Conservation (phyloP, 441 rosid genomes). For the Erodium chrysanthum region DNA sequence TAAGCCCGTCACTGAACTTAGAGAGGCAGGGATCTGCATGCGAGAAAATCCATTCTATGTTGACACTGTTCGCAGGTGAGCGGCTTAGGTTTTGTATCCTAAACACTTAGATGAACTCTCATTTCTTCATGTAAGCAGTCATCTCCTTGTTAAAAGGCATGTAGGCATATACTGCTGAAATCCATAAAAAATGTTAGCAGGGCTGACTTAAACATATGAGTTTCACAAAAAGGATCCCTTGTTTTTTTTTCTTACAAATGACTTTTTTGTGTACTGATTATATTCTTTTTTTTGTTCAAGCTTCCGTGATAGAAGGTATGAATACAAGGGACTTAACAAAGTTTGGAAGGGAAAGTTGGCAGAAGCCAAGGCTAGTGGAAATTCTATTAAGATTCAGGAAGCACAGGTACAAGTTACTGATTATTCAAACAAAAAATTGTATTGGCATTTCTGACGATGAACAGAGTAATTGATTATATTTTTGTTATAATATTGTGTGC, state of each 20-base stretch:
- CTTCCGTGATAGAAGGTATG: slow-evolving; percentile 98
- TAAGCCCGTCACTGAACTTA: slow-evolving; percentile 89
- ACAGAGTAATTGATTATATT: slow-evolving; percentile 17
- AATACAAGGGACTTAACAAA: slow-evolving; percentile 95
- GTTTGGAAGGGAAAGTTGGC: slow-evolving; percentile 96
- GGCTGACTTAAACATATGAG: slow-evolving; percentile 9
- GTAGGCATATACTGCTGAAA: slow-evolving; percentile 11
- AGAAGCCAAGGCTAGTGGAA: slow-evolving; percentile 95
- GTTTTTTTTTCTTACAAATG: neutral
- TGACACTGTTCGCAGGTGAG: slow-evolving; percentile 95
- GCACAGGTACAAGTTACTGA: slow-evolving; percentile 55
- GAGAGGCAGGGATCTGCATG: slow-evolving; percentile 99
- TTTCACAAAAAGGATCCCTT: neutral
- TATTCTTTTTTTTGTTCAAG: slow-evolving; percentile 36
- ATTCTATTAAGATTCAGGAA: slow-evolving; percentile 94
- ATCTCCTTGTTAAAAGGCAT: slow-evolving; percentile 5
- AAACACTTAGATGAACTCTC: slow-evolving; percentile 14
- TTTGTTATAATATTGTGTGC: slow-evolving; percentile 27
- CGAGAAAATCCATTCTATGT: slow-evolving; percentile 92
- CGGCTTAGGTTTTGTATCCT: slow-evolving; percentile 21
- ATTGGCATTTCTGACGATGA: slow-evolving; percentile 9
- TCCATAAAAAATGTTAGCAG: neutral
- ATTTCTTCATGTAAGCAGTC: slow-evolving; percentile 12
- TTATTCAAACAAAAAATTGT: slow-evolving; percentile 6
- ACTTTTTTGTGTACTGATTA: slow-evolving; percentile 17